These are phyloP conservation scores for Phytophthora nicotianae DNA, from an alignment of 352 stramenopile species.

Conservation along the genomic window DNA sequence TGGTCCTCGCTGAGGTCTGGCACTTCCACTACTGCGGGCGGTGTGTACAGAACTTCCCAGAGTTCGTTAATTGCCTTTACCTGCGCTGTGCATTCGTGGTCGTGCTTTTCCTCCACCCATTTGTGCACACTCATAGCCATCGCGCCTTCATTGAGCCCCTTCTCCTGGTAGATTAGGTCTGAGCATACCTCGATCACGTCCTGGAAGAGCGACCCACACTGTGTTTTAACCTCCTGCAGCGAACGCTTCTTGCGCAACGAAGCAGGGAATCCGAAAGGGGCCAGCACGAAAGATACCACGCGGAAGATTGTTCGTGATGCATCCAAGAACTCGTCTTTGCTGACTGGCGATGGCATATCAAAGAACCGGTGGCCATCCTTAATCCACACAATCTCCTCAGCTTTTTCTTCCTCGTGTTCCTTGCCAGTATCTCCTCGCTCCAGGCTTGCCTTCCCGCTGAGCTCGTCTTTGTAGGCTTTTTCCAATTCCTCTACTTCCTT, in stretches of 20 bases:
- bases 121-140: conserved; percentile 91
- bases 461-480: conserved; percentile 50
- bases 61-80: conserved; percentile 84
- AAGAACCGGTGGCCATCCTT: conserved; percentile 71
- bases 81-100: conserved; percentile 68
- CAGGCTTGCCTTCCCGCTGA: conserved; percentile 48
- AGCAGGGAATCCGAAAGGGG: conserved; percentile 76
- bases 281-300: conserved; percentile 81
- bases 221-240: conserved; percentile 74
- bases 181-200: conserved; percentile 88
- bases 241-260: conserved; percentile 61
- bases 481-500: conserved; percentile 36
- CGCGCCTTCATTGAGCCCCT: conserved; percentile 72
- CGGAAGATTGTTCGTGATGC: conserved; percentile 73
- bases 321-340: conserved; percentile 69
- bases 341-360: conserved; percentile 78
- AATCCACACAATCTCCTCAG: conserved; percentile 55
- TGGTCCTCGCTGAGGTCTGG: conserved; percentile 51
- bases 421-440: conserved; percentile 23
- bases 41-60: conserved; percentile 64
- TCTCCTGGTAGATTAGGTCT: conserved; percentile 82
- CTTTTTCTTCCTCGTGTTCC: conserved; percentile 27
- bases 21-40: conserved; percentile 72
- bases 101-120: conserved; percentile 78
- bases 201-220: conserved; percentile 78